Evolutionary conservation across 176 grass and related monocot genomes (phyloP).

Genomic region (Chrysopogon serrulatus): DNA sequence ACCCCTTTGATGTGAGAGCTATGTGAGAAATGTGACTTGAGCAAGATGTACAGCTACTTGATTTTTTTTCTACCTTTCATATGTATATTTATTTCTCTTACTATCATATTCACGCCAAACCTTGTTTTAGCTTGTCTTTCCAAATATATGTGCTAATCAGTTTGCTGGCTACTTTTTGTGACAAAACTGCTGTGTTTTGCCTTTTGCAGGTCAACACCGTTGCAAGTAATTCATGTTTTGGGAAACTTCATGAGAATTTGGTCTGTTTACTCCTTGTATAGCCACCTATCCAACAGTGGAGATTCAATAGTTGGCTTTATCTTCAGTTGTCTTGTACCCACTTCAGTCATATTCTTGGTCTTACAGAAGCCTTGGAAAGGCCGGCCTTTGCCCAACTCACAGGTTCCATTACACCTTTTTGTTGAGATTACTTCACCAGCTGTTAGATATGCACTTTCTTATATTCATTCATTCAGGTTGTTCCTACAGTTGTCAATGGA

Average conservation of each 20-base stretch:
- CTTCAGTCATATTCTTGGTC: constrained; percentile 77
- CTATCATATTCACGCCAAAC: not conserved
- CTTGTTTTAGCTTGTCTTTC: not conserved
- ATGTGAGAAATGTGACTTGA: not conserved
- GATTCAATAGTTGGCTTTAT: constrained; percentile 83
- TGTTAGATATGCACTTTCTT: not conserved
- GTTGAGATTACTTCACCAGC: constrained; percentile 17
- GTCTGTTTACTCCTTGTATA: constrained; percentile 66
- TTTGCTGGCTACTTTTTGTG: not conserved
- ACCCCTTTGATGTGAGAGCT: not conserved
- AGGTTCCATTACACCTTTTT: constrained; percentile 47
- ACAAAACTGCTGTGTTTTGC: not conserved
- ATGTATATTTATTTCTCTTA: not conserved
- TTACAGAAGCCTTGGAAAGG: constrained; percentile 97
- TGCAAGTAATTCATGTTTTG: constrained; percentile 85
- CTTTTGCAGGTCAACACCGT: constrained; percentile 54
- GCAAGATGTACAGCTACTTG: not conserved
- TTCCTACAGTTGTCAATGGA: constrained; percentile 92
- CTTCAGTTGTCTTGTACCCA: constrained; percentile 91
- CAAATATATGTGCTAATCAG: not conserved
- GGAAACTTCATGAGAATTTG: constrained; percentile 90
- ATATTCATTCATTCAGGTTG: constrained; percentile 45
- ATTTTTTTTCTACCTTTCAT: not conserved
- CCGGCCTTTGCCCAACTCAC: constrained; percentile 80
- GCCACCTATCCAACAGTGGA: constrained; percentile 31